Base-by-base conservation (phyloP, 2,329 filamentous ascomycete species). In the Pseudocercospora musae region DNA sequence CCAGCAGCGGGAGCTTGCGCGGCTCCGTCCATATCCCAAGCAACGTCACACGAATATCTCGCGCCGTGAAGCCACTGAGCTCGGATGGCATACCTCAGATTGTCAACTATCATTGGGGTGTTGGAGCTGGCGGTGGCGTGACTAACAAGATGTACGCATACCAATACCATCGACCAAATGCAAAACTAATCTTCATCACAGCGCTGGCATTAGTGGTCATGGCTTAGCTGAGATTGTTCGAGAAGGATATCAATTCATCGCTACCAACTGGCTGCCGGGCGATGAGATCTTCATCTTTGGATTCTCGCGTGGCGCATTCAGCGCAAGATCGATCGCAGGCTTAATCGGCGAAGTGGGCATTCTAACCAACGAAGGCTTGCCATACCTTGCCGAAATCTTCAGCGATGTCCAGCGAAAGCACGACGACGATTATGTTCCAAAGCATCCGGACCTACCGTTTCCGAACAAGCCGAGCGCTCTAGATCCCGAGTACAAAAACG, bases 241-340 rank as follows among this genome's bases (percentile, higher is more conserved):
- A 11, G 78, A 81, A 70, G 78, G 75, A 0, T 82, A 85, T 58
- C 76, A 76, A 6, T 84, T 83, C 68, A 71, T 84, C 1, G 77
- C 79, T n/a, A 80, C 80, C 59, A 85, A 84, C 70, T 84, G 80
- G 66, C 73, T 77, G n/a, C 76, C 76, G 0, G 82, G 82, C 59
- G 83, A 82, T 58, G 76, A 81, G 65, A 79, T 82, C 55, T 80
- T 79, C 68, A 77, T 81, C 62, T 78, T 81, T 58, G 80, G 80
- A 25, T 82, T 81, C 71, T 79, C 77, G 4, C 74, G 80, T 11
- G 80, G 80, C 7, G 80, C 80, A 2, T 82, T 76, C 63, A 80
- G 78, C 0, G 79, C 78, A 2, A 74, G 80, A 7, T 76, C 76
- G 4, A 76, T 81, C 9, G 80, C 79, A 4, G 80, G 79, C 0